Evolutionary conservation across 129 eudicot species (phyloP).

Genomic region (Flaveria linearis): DNA sequence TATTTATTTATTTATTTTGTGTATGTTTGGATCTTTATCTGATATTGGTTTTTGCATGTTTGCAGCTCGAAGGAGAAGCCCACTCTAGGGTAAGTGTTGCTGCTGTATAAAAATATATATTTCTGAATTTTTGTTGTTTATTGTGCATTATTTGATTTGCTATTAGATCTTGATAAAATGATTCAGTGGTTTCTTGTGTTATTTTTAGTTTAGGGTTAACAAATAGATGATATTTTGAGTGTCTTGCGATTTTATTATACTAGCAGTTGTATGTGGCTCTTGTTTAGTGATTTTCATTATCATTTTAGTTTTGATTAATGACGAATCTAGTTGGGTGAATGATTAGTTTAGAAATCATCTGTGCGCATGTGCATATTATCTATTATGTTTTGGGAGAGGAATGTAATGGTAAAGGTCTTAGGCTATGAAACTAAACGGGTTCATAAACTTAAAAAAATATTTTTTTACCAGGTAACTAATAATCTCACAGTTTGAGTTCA

Average conservation of each 20-base stretch:
- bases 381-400: background rate
- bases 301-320: background rate
- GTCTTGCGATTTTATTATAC: background rate
- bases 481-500: background rate
- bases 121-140: background rate
- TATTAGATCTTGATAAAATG: conserved; percentile 5
- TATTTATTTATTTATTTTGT: background rate
- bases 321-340: conserved; percentile 1
- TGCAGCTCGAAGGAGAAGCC: conserved; percentile 99
- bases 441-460: background rate
- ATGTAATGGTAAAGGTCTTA: conserved; percentile 2
- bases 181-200: conserved; percentile 10
- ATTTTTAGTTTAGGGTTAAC: background rate
- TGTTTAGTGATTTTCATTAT: background rate
- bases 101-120: background rate
- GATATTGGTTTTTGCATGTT: background rate
- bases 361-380: background rate
- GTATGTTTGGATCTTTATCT: conserved; percentile 20
- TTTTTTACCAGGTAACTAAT: background rate
- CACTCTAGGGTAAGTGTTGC: conserved; percentile 91
- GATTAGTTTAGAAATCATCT: conserved; percentile 11
- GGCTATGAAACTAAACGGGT: background rate
- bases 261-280: background rate
- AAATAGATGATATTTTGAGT: background rate
- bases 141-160: background rate